These are phyloP conservation scores for Athelia sp. DNA, from an alignment of 1,284 basidiomycete species.

Conservation along the genomic window DNA sequence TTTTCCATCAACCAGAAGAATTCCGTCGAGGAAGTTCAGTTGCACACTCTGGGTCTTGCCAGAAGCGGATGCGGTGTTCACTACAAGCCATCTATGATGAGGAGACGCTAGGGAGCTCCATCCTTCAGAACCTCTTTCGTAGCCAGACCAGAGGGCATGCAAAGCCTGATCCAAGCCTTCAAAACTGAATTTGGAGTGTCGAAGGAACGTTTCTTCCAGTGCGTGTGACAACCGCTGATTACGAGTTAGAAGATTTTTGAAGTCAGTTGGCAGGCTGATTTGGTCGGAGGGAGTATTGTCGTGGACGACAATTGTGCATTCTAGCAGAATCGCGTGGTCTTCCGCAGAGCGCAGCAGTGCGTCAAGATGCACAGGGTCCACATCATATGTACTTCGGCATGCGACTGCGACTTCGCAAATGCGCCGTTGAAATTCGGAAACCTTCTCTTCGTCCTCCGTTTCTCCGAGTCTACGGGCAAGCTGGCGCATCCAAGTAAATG, in stretches of 20 bases:
- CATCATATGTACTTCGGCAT: constrained; percentile 37
- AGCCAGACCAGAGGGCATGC: neutral
- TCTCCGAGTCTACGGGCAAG: constrained; percentile 19
- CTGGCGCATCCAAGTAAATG: constrained; percentile 31
- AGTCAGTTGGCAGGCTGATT: neutral
- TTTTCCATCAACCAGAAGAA: constrained; percentile 23
- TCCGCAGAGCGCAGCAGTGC: neutral
- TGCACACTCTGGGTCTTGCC: constrained; percentile 15
- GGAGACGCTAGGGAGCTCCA: neutral
- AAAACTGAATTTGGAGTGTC: neutral
- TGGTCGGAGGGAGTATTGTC: constrained; percentile 12
- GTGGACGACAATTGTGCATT: constrained; percentile 20
- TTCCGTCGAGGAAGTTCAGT: constrained; percentile 22
- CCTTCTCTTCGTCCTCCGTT: constrained; percentile 14
- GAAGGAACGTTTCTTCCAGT: constrained; percentile 5
- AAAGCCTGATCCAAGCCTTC: neutral
- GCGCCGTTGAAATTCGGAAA: constrained; percentile 17
- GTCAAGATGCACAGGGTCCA: constrained; percentile 16
- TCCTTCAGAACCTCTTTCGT: neutral
- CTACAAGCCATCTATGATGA: constrained; percentile 9
- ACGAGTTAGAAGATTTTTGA: constrained; percentile 11
- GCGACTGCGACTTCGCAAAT: constrained; percentile 29
- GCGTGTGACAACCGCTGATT: constrained; percentile 17
- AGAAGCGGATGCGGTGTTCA: neutral
- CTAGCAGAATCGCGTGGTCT: constrained; percentile 16